Evolutionary conservation across 202 grass and related monocot species (phyloP).

Genomic region (Setaria viridis): DNA sequence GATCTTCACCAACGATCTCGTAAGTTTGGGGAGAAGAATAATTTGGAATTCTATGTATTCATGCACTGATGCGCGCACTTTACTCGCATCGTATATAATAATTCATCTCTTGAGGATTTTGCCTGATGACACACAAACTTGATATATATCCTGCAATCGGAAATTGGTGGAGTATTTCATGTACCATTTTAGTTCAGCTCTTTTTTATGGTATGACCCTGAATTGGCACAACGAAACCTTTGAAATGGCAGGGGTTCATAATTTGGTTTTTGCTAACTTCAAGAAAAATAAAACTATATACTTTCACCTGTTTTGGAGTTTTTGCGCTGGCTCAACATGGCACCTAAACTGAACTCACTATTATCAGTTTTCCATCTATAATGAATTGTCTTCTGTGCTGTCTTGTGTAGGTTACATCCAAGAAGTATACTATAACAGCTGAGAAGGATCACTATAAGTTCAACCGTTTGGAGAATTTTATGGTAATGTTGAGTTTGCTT

Average conservation of each 20-base stretch:
- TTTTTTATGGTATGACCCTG: background rate
- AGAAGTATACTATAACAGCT: conserved; percentile 80
- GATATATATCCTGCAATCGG: background rate
- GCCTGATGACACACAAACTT: background rate
- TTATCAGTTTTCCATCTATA: conserved; percentile 14
- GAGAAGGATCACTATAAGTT: conserved; percentile 97
- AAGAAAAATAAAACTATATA: background rate
- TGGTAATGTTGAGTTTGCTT: conserved; percentile 67
- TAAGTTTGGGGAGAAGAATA: background rate
- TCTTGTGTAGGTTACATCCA: conserved; percentile 87
- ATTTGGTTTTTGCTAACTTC: conserved; percentile 34
- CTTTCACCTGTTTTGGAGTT: conserved; percentile 20
- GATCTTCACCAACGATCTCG: background rate
- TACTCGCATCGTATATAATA: background rate
- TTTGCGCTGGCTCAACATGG: conserved; percentile 3
- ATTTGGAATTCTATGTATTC: conserved; percentile 3
- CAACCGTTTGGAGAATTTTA: conserved; percentile 79
- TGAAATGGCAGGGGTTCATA: conserved; percentile 23
- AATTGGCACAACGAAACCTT: background rate
- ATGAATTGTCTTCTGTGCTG: conserved; percentile 46
- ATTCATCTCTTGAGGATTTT: background rate
- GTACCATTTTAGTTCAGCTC: background rate
- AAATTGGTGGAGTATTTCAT: background rate
- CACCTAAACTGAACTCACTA: conserved; percentile 5
- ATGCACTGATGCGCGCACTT: background rate